These are phyloP conservation scores for Metschnikowia santaceciliae DNA, from an alignment of 805 yeast genomes.

Conservation along the genomic window DNA sequence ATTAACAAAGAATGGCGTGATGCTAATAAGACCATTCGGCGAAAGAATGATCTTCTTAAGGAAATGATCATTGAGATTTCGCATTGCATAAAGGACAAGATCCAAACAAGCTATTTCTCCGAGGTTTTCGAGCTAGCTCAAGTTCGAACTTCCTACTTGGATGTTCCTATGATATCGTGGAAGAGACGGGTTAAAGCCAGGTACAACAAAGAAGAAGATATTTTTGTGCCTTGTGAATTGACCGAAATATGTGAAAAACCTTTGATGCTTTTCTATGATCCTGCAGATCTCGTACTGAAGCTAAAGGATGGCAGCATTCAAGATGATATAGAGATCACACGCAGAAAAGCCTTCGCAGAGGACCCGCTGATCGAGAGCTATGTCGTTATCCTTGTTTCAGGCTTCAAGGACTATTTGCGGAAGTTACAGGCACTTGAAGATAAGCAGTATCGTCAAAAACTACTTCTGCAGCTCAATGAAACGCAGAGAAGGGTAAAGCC, in stretches of 20 bases:
- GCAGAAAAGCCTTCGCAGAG: conserved; percentile 8
- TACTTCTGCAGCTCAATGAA: conserved; percentile 13
- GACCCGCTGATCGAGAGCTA: conserved; percentile 22
- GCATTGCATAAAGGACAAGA: conserved; percentile 14
- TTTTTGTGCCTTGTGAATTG: conserved; percentile 51
- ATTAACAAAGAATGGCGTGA: conserved; percentile 28
- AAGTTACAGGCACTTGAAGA: conserved; percentile 45
- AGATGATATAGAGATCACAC: conserved; percentile 9
- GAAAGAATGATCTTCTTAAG: conserved; percentile 47
- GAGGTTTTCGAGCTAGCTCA: conserved; percentile 20
- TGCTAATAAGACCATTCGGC: conserved; percentile 35
- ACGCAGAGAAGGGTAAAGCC: neutral
- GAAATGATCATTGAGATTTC: conserved; percentile 50
- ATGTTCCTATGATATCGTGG: conserved; percentile 49
- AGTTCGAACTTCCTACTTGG: conserved; percentile 20
- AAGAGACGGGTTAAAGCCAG: conserved; percentile 44
- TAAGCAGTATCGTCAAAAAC: conserved; percentile 33
- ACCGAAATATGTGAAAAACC: conserved; percentile 42
- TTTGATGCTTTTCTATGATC: conserved; percentile 43
- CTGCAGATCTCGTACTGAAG: conserved; percentile 38
- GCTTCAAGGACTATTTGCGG: conserved; percentile 43
- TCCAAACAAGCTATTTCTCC: conserved; percentile 24
- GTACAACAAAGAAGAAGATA: conserved; percentile 46
- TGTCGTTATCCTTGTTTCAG: conserved; percentile 45
- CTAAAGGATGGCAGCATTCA: conserved; percentile 11